Conservation (phyloP, 495 filamentous ascomycete genomes). For the Neurospora sp. region DNA sequence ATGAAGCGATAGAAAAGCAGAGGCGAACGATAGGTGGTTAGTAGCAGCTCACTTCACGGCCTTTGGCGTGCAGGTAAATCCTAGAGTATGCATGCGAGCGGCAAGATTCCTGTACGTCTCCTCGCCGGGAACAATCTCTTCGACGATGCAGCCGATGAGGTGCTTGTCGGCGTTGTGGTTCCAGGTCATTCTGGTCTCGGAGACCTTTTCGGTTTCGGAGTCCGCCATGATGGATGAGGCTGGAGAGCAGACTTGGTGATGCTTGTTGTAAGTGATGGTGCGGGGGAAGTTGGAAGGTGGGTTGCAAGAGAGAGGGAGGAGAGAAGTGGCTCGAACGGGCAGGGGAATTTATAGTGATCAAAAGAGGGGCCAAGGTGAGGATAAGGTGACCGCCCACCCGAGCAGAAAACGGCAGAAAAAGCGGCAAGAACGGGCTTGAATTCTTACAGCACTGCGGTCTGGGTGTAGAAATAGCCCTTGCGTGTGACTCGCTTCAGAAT, state of each 20-base stretch:
- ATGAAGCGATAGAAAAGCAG: not conserved
- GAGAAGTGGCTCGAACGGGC: not conserved
- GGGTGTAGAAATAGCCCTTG: constrained; percentile 20
- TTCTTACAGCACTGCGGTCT: constrained; percentile 20
- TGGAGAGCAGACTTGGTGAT: not conserved
- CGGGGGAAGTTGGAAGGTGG: not conserved
- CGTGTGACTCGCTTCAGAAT: constrained; percentile 7
- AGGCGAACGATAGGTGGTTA: not conserved
- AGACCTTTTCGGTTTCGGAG: not conserved
- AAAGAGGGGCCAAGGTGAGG: not conserved
- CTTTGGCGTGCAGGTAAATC: constrained; percentile 19
- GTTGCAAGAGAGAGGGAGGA: not conserved
- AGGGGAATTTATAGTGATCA: not conserved
- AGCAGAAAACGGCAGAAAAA: not conserved
- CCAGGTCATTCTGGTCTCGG: constrained; percentile 15
- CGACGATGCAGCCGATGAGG: constrained; percentile 12
- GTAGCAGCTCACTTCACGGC: constrained; percentile 17
- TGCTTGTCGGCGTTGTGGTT: constrained; percentile 18
- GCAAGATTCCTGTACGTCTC: constrained; percentile 13
- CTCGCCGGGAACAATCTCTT: constrained; percentile 9
- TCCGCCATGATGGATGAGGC: constrained; percentile 4
- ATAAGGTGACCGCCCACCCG: not conserved
- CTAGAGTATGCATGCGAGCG: constrained; percentile 10
- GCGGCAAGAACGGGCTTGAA: not conserved
- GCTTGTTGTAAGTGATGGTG: not conserved